Base-by-base conservation (phyloP, 192 early-diverging fungal species). In the Umbelopsis sp. region DNA sequence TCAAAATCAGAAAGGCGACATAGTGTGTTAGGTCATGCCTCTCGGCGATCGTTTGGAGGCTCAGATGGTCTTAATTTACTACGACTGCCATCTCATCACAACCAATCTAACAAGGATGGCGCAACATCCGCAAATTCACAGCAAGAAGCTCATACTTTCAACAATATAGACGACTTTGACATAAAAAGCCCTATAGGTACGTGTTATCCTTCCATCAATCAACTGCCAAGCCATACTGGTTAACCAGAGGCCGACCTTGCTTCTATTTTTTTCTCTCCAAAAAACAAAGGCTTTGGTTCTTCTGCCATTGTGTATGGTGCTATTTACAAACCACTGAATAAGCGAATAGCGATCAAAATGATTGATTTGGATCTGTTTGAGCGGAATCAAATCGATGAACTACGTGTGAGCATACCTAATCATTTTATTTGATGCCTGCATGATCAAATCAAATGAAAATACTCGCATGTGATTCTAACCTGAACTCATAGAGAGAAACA, bases 301-400 rank as follows among this genome's bases (percentile, higher is more conserved):
- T 96, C 94, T 24, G 94, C 94, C 8, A 81, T 91, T 25, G 94
- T 96, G 2, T 93, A 95, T 76, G 84, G 83, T 59, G 94, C 94
- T 17, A 82, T 85, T 66, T 94, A 94, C 73, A 88, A 88, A 62
- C 92, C 93, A 0, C 70, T 83, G 12, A 85, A 87, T 62, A 90
- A 84, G 70, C 72, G 82, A 25, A 88, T 95, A 25, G 91, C 91
- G 7, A 85, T 95, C 59, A 96, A 96, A 71, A 88, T 94, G 69
- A 95, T 96, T 76, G 93, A 96, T 76, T 80, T 96, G 71, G 94
- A 96, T 74, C 88, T 88, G 84, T 96, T 96, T 89, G 93, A 95
- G 69, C 79, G 94, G 22, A 92, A 93, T 76, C 94, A 96, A 78
- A 96, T 96, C 71, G 94, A 96, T 74, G 94, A 96, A 79, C 84